These are phyloP conservation scores for Blepharisma stoltei DNA, from an alignment of 73 alveolate species.

Conservation along the genomic window DNA sequence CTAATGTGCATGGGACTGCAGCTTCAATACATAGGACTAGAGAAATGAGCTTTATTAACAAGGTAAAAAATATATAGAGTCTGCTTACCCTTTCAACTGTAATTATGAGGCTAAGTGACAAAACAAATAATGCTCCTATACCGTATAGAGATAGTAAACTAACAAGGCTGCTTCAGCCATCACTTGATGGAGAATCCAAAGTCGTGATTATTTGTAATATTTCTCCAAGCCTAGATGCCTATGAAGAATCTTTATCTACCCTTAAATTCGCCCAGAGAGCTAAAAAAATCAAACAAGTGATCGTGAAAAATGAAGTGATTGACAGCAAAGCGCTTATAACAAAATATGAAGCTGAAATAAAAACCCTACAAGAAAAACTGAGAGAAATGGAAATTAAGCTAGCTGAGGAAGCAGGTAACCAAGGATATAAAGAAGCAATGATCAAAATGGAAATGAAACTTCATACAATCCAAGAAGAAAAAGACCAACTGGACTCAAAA, in stretches of 20 bases:
- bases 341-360: slow-evolving; percentile 28
- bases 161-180: slow-evolving; percentile 90
- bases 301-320: background rate
- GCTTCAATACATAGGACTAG: slow-evolving; percentile 78
- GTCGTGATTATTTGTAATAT: slow-evolving; percentile 91
- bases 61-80: slow-evolving; percentile 79
- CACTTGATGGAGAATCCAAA: slow-evolving; percentile 94
- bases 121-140: slow-evolving; percentile 64
- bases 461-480: background rate
- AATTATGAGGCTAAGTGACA: slow-evolving; percentile 73
- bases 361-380: background rate
- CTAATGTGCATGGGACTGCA: slow-evolving; percentile 68
- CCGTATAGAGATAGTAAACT: slow-evolving; percentile 93
- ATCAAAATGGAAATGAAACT: background rate
- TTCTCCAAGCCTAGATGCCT: slow-evolving; percentile 86
- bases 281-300: slow-evolving; percentile 38
- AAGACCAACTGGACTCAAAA: background rate
- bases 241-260: slow-evolving; percentile 89
- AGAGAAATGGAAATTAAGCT: slow-evolving; percentile 12
- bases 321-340: slow-evolving; percentile 1
- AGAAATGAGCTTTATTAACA: slow-evolving; percentile 92
- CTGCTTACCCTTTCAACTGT: slow-evolving; percentile 60
- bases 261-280: slow-evolving; percentile 96
- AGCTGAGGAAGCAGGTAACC: background rate
- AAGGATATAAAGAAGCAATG: too few relatives aligned